These are phyloP conservation scores for Trifolium pratense DNA, from an alignment of 306 rosid species.

Conservation along the genomic window DNA sequence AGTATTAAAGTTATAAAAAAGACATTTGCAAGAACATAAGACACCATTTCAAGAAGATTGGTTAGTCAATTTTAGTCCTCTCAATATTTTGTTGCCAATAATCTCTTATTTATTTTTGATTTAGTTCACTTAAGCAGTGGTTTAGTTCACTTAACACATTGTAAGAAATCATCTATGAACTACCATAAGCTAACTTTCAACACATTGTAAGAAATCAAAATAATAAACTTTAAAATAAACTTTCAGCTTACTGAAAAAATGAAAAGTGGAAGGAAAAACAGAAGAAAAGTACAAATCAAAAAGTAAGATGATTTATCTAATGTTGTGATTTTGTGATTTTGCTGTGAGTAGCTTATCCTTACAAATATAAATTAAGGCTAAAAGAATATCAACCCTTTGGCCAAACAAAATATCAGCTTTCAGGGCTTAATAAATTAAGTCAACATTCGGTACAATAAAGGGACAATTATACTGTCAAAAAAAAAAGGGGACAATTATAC, in stretches of 20 bases:
- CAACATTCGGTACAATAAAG: neutral
- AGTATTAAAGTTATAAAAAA: neutral
- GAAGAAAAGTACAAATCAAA: neutral
- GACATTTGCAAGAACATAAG: neutral
- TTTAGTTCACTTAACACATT: too few relatives aligned
- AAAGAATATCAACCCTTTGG: constrained; percentile 27
- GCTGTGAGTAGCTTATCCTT: neutral
- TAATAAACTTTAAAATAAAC: neutral
- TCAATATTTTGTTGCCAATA: too few relatives aligned
- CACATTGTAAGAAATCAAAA: neutral
- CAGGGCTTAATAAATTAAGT: constrained; percentile 4
- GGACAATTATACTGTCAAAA: too few relatives aligned
- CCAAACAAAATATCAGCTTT: constrained; percentile 18
- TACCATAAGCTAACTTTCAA: neutral
- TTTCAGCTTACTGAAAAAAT: neutral
- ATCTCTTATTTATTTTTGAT: neutral
- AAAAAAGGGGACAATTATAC: too few relatives aligned
- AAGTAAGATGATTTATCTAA: neutral
- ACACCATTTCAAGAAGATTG: neutral
- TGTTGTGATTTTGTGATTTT: constrained; percentile 4
- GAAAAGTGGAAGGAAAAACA: neutral
- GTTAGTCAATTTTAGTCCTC: neutral
- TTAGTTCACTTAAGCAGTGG: neutral
- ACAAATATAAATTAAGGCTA: constrained; percentile 4
- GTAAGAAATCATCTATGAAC: neutral